A percentile compares a stretch with the other conserved stretches of the same genome.
Conservation (phyloP, 2,329 filamentous ascomycete species). For the Trichophaea hybrida region DNA sequence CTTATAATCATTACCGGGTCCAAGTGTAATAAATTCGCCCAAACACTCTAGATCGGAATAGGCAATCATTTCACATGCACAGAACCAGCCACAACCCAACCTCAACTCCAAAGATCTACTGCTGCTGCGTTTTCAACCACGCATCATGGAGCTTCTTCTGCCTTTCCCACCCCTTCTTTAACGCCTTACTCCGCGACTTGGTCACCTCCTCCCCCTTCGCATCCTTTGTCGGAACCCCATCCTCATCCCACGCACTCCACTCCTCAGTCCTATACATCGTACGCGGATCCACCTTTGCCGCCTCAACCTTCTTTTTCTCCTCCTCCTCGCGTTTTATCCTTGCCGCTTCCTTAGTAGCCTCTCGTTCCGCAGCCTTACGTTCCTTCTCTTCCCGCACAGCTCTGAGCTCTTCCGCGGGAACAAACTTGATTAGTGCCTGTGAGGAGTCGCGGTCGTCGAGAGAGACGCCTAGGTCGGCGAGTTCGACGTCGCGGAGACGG, state of each 20-base stretch:
- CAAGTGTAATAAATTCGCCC: too few species aligned
- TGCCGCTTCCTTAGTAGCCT: slow-evolving; percentile 38
- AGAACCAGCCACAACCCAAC: too few species aligned
- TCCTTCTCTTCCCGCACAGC: slow-evolving; percentile 40
- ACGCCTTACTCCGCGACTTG: slow-evolving; percentile 65
- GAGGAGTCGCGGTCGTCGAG: slow-evolving; percentile 61
- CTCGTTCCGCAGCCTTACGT: slow-evolving; percentile 46
- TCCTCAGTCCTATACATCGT: slow-evolving; percentile 37
- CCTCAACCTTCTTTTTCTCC: slow-evolving; percentile 21
- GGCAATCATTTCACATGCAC: too few species aligned
- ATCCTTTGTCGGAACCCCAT: slow-evolving; percentile 65
- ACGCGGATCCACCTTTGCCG: slow-evolving; percentile 27
- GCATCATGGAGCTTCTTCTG: slow-evolving; percentile 73
- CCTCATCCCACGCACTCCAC: slow-evolving; percentile 55
- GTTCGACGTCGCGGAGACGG: slow-evolving; percentile 61
- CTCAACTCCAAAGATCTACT: neutral
- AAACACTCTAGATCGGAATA: too few species aligned
- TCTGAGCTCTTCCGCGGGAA: slow-evolving; percentile 43
- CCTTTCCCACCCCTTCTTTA: slow-evolving; percentile 77
- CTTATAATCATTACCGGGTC: too few species aligned
- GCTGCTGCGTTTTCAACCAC: neutral
- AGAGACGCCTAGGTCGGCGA: slow-evolving; percentile 73
- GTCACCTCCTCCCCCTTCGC: slow-evolving; percentile 64
- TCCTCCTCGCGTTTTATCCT: slow-evolving; percentile 9
- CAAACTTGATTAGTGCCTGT: slow-evolving; percentile 59